Evolutionary conservation across 371 early-diverging fungal genomes (phyloP).

Genomic region (Lichtheimia hyalospora): DNA sequence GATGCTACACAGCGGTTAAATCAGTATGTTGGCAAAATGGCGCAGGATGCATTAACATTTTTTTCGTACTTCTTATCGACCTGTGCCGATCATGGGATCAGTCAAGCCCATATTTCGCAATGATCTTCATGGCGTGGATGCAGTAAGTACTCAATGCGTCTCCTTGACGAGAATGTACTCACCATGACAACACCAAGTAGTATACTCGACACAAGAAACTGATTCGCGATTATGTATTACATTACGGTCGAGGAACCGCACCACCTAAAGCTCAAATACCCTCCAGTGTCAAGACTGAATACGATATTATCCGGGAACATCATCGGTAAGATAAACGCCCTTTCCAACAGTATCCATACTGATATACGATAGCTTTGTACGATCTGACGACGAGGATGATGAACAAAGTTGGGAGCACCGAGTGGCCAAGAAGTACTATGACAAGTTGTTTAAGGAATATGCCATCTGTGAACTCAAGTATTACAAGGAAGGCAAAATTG

Average conservation of each 20-base stretch:
- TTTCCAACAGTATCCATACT: background rate
- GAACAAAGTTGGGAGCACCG: slow-evolving; percentile 73
- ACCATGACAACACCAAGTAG: slow-evolving; percentile 14
- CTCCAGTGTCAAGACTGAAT: slow-evolving; percentile 59
- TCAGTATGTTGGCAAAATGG: no score
- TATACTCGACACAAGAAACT: slow-evolving; percentile 57
- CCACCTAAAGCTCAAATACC: background rate
- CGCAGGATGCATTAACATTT: no score
- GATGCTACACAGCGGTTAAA: no score
- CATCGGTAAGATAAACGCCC: slow-evolving; percentile 16
- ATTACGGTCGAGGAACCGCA: slow-evolving; percentile 21
- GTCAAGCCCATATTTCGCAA: slow-evolving; percentile 30
- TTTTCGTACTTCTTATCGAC: no score
- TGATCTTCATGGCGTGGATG: slow-evolving; percentile 35
- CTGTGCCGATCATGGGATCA: slow-evolving; percentile 15
- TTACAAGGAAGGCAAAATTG: slow-evolving; percentile 78
- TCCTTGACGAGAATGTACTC: no score
- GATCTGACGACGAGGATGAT: slow-evolving; percentile 32
- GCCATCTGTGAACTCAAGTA: slow-evolving; percentile 75
- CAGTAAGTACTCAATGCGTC: slow-evolving; percentile 22
- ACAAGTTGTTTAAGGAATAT: slow-evolving; percentile 84
- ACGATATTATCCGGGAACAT: slow-evolving; percentile 47
- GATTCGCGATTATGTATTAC: slow-evolving; percentile 50
- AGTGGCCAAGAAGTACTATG: slow-evolving; percentile 84
- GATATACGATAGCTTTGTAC: slow-evolving; percentile 21